These are phyloP conservation scores for Henningerozyma blattae DNA, from an alignment of 805 yeast species.

Conservation along the genomic window DNA sequence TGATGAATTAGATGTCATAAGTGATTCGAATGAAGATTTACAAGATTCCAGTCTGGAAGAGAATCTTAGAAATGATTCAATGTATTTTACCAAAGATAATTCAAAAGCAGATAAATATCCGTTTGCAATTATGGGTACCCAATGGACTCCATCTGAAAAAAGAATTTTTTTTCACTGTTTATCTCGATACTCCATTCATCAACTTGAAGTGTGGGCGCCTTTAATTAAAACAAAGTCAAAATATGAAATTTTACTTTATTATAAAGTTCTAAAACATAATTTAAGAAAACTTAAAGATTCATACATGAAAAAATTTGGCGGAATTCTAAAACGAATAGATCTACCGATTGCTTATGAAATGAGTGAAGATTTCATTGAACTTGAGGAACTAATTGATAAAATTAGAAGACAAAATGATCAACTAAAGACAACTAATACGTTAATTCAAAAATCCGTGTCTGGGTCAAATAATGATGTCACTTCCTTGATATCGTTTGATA, in stretches of 20 bases:
- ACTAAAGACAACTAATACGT: not conserved
- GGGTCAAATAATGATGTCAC: not conserved
- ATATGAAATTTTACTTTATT: slow-evolving; percentile 19
- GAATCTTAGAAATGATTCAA: not conserved
- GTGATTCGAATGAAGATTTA: not conserved
- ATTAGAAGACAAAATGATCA: not conserved
- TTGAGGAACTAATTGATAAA: slow-evolving; percentile 17
- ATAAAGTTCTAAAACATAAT: slow-evolving; percentile 12
- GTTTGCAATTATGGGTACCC: slow-evolving; percentile 13
- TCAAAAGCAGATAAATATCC: slow-evolving; percentile 4
- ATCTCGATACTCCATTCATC: slow-evolving; percentile 21
- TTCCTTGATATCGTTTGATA: slow-evolving; percentile 4
- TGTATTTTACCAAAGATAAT: not conserved
- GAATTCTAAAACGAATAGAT: slow-evolving; percentile 12
- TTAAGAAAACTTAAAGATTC: slow-evolving; percentile 8
- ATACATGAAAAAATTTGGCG: not conserved
- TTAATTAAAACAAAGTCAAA: slow-evolving; percentile 14
- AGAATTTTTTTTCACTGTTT: slow-evolving; percentile 19
- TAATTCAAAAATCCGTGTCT: not conserved
- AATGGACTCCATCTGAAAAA: slow-evolving; percentile 21
- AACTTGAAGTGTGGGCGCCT: slow-evolving; percentile 20
- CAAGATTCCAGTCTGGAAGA: not conserved
- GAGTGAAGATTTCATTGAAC: slow-evolving; percentile 15
- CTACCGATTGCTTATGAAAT: slow-evolving; percentile 25
- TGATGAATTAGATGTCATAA: not conserved